Evolutionary conservation across 2,329 filamentous ascomycete genomes (phyloP).

Genomic region (Aspergillus puulaauensis): DNA sequence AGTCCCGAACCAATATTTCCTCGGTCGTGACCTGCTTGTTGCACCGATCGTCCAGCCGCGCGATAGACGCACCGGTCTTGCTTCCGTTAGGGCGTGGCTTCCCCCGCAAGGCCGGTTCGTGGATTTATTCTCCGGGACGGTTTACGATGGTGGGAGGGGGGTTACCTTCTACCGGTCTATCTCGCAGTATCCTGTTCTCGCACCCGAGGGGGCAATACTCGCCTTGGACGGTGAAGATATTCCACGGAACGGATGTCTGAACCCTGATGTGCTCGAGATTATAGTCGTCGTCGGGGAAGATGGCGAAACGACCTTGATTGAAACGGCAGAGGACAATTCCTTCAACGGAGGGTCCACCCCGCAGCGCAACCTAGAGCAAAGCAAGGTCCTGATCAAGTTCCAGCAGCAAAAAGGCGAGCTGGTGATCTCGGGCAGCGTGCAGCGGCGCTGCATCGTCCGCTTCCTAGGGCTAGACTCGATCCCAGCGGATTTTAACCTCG

Average conservation of each 20-base stretch:
- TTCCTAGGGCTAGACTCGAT: conserved; percentile 1
- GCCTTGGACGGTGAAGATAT: conserved; percentile 51
- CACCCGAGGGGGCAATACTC: conserved; percentile 58
- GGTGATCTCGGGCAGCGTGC: neutral
- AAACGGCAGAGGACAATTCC: conserved; percentile 40
- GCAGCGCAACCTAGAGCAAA: neutral
- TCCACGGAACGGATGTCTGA: conserved; percentile 18
- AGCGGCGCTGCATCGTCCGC: neutral
- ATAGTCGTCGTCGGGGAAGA: conserved; percentile 45
- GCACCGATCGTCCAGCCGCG: conserved; percentile 56
- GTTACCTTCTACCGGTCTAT: conserved; percentile 54
- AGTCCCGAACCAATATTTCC: conserved; percentile 59
- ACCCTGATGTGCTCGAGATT: conserved; percentile 18
- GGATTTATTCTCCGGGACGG: conserved; percentile 58
- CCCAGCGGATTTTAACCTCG: conserved; percentile 14
- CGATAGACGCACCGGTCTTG: conserved; percentile 48
- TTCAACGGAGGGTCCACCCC: neutral
- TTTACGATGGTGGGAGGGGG: conserved; percentile 58
- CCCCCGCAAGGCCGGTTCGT: conserved; percentile 51
- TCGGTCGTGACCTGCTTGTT: conserved; percentile 58
- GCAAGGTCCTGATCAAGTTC: conserved; percentile 19
- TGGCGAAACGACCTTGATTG: conserved; percentile 50
- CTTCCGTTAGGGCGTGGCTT: conserved; percentile 55
- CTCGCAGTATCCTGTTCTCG: conserved; percentile 53
- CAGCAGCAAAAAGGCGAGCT: conserved; percentile 13